Evolutionary conservation across 352 stramenopile genomes (phyloP).

Genomic region (Globisporangium rhizosaccharum): DNA sequence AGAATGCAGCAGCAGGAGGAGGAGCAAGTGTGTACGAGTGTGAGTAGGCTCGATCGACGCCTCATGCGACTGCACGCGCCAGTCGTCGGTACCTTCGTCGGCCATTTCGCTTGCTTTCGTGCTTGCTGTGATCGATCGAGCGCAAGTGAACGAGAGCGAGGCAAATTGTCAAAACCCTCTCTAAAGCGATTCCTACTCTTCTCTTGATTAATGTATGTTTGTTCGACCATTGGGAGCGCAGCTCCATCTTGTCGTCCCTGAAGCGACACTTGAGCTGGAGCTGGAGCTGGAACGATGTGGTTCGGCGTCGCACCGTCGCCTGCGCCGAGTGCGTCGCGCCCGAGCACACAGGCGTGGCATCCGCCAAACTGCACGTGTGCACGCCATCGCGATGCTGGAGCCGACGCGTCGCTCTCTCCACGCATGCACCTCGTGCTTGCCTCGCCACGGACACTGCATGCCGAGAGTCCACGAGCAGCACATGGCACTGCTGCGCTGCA

Average conservation of each 20-base stretch:
- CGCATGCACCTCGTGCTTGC: neutral
- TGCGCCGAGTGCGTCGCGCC: slow-evolving; percentile 29
- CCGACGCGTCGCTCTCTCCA: slow-evolving; percentile 1
- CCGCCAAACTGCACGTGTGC: slow-evolving; percentile 33
- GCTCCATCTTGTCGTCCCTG: neutral
- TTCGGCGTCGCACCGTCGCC: slow-evolving; percentile 52
- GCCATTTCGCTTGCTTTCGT: slow-evolving; percentile 24
- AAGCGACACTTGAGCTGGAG: neutral
- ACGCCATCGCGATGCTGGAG: slow-evolving; percentile 16
- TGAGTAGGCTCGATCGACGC: neutral
- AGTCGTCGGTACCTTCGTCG: slow-evolving; percentile 42
- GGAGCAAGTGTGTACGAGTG: neutral
- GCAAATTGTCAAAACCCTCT: neutral
- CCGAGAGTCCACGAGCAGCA: neutral
- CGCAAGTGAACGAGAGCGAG: neutral
- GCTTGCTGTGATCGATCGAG: neutral
- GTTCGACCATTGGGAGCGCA: neutral
- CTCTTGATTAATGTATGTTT: no score
- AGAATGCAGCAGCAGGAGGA: neutral
- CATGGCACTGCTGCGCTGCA: neutral
- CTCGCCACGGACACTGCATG: neutral
- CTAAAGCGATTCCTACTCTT: neutral
- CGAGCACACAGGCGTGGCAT: slow-evolving; percentile 31
- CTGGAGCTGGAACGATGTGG: slow-evolving; percentile 35
- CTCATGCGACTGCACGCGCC: neutral